Evolutionary conservation across 2,329 filamentous ascomycete species (phyloP).

Genomic region (Neopestalotiopsis sp.): DNA sequence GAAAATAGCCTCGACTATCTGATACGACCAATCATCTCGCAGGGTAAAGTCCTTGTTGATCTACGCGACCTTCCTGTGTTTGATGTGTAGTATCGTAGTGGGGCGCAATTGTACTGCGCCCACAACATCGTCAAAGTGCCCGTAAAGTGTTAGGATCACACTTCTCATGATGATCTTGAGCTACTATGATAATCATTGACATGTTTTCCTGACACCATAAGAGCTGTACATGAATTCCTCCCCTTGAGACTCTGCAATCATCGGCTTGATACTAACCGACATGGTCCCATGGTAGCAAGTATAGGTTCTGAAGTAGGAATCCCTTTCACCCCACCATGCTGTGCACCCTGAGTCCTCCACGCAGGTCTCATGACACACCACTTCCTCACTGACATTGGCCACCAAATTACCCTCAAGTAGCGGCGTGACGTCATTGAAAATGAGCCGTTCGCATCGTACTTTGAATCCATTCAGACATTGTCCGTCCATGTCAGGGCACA

Average conservation of each 20-base stretch:
- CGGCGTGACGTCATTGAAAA: background rate
- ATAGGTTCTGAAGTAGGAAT: background rate
- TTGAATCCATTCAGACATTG: background rate
- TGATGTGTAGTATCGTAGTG: too few relatives aligned
- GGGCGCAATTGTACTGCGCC: too few relatives aligned
- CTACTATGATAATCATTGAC: background rate
- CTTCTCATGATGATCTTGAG: background rate
- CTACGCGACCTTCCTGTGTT: too few relatives aligned
- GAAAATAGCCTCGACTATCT: too few relatives aligned
- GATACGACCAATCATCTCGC: too few relatives aligned
- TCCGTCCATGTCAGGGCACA: background rate
- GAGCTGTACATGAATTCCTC: background rate
- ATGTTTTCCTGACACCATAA: background rate
- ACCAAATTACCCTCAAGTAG: background rate
- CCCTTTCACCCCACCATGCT: background rate
- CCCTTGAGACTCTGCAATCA: background rate
- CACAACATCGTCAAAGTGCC: too few relatives aligned
- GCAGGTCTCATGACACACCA: background rate
- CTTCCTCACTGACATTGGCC: background rate
- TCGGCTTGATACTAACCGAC: background rate
- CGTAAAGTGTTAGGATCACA: background rate
- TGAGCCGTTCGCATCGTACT: background rate
- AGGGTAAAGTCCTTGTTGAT: too few relatives aligned
- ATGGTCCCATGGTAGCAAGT: background rate
- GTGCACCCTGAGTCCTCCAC: background rate